Conservation (phyloP, 73 alveolate species). For the Uronychia binucleata region DNA sequence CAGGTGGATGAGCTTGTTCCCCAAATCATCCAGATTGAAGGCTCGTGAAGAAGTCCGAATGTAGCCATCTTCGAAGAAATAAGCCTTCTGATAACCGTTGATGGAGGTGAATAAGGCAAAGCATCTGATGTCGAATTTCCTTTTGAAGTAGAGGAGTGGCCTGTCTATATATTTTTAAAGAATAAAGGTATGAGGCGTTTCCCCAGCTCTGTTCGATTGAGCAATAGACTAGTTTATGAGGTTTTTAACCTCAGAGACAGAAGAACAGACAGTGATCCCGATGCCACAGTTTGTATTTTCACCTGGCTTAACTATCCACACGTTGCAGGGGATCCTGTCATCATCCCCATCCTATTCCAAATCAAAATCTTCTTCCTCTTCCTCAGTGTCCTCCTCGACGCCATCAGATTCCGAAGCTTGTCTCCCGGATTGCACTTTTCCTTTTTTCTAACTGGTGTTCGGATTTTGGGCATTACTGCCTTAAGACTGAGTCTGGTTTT, state of each 20-base stretch:
- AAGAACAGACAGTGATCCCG: slow-evolving; percentile 10
- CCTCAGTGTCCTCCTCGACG: too few relatives aligned
- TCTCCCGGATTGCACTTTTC: too few relatives aligned
- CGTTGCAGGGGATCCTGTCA: too few relatives aligned
- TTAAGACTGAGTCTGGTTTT: too few relatives aligned
- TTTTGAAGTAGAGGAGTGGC: slow-evolving; percentile 68
- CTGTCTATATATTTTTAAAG: slow-evolving; percentile 73
- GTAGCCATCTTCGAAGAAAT: slow-evolving; percentile 75
- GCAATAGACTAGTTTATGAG: too few relatives aligned
- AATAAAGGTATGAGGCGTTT: slow-evolving; percentile 30
- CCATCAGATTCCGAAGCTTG: too few relatives aligned
- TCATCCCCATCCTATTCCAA: too few relatives aligned
- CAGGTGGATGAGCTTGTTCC: slow-evolving; percentile 73
- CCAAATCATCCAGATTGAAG: slow-evolving; percentile 54
- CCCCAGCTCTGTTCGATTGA: too few relatives aligned
- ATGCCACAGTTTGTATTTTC: slow-evolving; percentile 23
- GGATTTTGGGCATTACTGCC: too few relatives aligned
- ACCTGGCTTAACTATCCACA: slow-evolving; percentile 39
- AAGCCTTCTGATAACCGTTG: slow-evolving; percentile 60
- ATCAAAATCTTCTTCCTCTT: too few relatives aligned
- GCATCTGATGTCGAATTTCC: slow-evolving; percentile 84
- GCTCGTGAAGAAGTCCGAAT: slow-evolving; percentile 66
- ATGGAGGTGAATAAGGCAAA: slow-evolving; percentile 63
- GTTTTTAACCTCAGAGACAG: not conserved
- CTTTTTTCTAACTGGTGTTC: too few relatives aligned